Conservation (phyloP, 2,329 filamentous ascomycete genomes). For the Pestalotiopsis sp. region DNA sequence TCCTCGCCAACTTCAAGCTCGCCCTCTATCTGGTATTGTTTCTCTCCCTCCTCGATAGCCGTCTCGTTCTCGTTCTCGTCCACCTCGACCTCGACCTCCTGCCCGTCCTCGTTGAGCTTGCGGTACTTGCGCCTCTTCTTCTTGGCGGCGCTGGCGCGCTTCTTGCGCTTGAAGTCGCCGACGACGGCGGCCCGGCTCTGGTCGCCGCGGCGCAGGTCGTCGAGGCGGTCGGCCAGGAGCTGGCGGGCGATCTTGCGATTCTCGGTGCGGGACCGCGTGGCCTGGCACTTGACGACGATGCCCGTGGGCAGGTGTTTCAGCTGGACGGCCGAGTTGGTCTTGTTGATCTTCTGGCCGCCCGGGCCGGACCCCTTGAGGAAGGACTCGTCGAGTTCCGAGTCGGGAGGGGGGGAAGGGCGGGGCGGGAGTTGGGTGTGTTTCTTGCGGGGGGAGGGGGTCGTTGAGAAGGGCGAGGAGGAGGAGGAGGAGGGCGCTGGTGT, state of each 20-base stretch:
- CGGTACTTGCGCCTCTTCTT: slow-evolving; percentile 82
- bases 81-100: slow-evolving; percentile 19
- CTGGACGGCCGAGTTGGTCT: slow-evolving; percentile 94
- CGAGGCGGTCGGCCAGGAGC: slow-evolving; percentile 72
- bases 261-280: slow-evolving; percentile 80
- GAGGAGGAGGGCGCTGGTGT: background rate
- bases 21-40: background rate
- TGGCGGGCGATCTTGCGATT: slow-evolving; percentile 84
- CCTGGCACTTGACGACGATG: slow-evolving; percentile 91
- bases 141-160: slow-evolving; percentile 74
- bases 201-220: slow-evolving; percentile 71
- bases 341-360: slow-evolving; percentile 95
- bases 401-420: slow-evolving; percentile 69
- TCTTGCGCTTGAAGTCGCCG: slow-evolving; percentile 62
- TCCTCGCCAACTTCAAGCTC: background rate
- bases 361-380: slow-evolving; percentile 92
- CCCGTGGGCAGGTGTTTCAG: slow-evolving; percentile 88
- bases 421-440: slow-evolving; percentile 67
- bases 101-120: slow-evolving; percentile 46
- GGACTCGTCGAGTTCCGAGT: slow-evolving; percentile 77
- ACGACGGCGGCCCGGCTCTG: slow-evolving; percentile 67
- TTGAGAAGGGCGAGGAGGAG: background rate
- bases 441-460: slow-evolving; percentile 20
- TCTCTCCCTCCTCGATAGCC: background rate
- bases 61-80: slow-evolving; percentile 12